Evolutionary conservation across 2,329 filamentous ascomycete genomes (phyloP), one percentile per base, ranked within the genome.

Genomic region (Periconia digitata): DNA sequence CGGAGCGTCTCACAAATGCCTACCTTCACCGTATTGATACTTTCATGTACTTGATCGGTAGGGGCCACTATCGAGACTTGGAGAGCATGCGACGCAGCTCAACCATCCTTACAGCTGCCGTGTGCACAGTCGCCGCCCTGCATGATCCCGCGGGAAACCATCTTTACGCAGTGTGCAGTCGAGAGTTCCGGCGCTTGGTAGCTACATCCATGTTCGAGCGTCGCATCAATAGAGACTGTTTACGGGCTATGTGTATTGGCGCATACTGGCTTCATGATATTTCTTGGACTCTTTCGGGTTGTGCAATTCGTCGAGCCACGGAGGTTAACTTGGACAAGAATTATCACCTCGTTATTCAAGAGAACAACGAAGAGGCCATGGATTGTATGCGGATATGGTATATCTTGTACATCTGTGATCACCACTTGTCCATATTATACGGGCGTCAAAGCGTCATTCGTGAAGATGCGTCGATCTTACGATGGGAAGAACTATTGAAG

Each of bases 211-310:
- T 83, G 64, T 79, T 85, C 53, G 79, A 80, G 15, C 74, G 80
- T 18, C 78, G 81, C 23, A 79, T 84, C 47, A 79, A 76, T 20
- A 66, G 82, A 16, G 82, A 85, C 46, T 78, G 82, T 46, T 75
- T 85, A 18, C 75, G 82, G 2, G 83, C 80, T 3, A 74, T 85
- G 32, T 83, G 80, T 36, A 77, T 85, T 3, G 82, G 80, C 0
- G 78, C 82, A 0, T 85, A 85, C 55, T 85, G 83, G 83, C 72
- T 85, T 0, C 81, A 80, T 3, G 82, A 85, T 50, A 71, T 84
- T 17, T 83, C 80, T 3, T 85, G 83, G 80, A 85, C 81, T 55
- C 71, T 85, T 0, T 83, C 80, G 0, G 82, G 82, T 0, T 73
- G 77, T 46, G 78, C 77, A 1, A 77, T 79, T 22, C 72, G 78